Conservation (phyloP, 129 eudicot species). For the Flaveria trinervia region DNA sequence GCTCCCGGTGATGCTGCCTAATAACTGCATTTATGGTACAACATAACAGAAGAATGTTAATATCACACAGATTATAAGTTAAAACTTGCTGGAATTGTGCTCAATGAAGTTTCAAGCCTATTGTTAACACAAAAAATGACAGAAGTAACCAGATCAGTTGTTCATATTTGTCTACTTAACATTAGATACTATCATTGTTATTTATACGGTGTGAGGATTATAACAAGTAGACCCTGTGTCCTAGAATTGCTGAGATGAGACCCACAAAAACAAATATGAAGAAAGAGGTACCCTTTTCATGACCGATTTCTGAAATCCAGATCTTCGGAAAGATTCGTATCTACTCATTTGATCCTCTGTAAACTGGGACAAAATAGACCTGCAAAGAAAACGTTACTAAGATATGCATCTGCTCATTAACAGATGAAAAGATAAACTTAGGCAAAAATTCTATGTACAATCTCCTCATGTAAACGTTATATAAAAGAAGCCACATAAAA, state of each 20-base stretch:
- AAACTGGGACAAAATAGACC: conserved; percentile 81
- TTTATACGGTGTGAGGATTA: not conserved
- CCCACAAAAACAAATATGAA: conserved; percentile 1
- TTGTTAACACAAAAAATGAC: not conserved
- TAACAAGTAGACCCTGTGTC: too few species aligned
- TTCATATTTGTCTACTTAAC: not conserved
- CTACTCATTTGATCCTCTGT: conserved; percentile 93
- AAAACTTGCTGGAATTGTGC: not conserved
- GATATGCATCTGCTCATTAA: not conserved
- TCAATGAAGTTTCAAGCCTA: conserved; percentile 13
- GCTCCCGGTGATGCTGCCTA: conserved; percentile 88
- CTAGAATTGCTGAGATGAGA: not conserved
- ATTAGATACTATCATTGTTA: not conserved
- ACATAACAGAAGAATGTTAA: conserved; percentile 9
- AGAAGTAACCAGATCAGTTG: conserved; percentile 13
- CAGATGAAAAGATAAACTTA: conserved; percentile 7
- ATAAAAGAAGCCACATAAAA: conserved; percentile 9
- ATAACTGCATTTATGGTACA: conserved; percentile 50
- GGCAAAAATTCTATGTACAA: not conserved
- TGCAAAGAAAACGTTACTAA: conserved; percentile 24
- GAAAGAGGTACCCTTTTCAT: conserved; percentile 74
- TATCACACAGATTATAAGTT: not conserved
- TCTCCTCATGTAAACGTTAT: not conserved
- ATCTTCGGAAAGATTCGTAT: conserved; percentile 89
- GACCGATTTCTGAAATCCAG: conserved; percentile 96